These are phyloP conservation scores for Malassezia arunalokei DNA, from an alignment of 1,284 basidiomycete species.

Conservation along the genomic window DNA sequence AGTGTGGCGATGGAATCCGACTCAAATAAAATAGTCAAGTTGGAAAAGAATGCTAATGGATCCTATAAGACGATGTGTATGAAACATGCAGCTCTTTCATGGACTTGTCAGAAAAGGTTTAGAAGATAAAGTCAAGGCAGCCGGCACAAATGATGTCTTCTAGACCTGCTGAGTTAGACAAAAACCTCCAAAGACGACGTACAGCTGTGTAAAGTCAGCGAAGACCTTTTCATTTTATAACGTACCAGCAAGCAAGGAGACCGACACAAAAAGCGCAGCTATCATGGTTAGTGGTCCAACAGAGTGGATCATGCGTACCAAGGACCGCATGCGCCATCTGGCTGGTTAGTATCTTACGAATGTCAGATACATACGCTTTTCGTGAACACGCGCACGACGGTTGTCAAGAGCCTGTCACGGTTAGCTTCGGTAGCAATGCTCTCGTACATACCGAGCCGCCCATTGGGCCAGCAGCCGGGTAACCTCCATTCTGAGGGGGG, in stretches of 20 bases:
- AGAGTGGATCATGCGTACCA: constrained; percentile 7
- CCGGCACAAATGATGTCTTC: constrained; percentile 18
- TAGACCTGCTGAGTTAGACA: constrained; percentile 10
- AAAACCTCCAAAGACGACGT: background rate
- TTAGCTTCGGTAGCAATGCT: background rate
- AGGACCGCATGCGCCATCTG: constrained; percentile 15
- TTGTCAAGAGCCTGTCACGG: constrained; percentile 4
- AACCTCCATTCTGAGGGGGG: constrained; percentile 16
- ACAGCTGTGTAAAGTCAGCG: constrained; percentile 5
- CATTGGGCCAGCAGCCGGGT: constrained; percentile 10
- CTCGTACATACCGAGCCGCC: constrained; percentile 10
- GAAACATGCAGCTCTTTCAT: too few relatives aligned
- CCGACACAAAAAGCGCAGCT: constrained; percentile 15
- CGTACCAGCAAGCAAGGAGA: constrained; percentile 16
- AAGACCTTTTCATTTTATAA: background rate
- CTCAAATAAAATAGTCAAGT: too few relatives aligned
- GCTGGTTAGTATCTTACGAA: background rate
- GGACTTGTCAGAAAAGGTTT: background rate
- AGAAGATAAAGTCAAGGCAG: constrained; percentile 17
- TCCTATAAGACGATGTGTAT: too few relatives aligned
- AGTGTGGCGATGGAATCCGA: background rate
- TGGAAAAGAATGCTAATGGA: too few relatives aligned
- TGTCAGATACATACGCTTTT: constrained; percentile 13
- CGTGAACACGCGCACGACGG: constrained; percentile 11
- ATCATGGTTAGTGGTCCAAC: background rate